Evolutionary conservation across 192 early-diverging fungal species (phyloP).

Genomic region (Jimgerdemannia flammicorona): DNA sequence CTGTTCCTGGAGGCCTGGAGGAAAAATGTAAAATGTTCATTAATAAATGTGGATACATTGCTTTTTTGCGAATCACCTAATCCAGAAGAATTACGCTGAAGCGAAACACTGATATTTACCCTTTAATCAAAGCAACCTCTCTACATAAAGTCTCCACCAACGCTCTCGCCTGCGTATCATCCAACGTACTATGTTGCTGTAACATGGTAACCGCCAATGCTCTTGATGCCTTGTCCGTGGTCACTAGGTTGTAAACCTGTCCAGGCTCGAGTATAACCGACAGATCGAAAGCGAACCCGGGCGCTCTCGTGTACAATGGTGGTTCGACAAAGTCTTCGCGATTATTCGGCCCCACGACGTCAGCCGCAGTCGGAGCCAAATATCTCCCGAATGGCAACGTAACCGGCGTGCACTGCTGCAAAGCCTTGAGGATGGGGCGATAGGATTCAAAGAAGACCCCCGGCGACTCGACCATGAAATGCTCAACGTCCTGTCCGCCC

Average conservation of each 20-base stretch:
- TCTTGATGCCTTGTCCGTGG: not conserved
- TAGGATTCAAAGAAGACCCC: slow-evolving; percentile 29
- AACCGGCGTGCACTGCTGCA: slow-evolving; percentile 18
- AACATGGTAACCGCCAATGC: slow-evolving; percentile 3
- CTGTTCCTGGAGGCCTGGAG: slow-evolving; percentile 49
- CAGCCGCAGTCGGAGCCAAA: slow-evolving; percentile 1
- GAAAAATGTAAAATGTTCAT: too few species aligned
- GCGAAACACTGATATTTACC: slow-evolving; percentile 9
- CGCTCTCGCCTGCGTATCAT: slow-evolving; percentile 45
- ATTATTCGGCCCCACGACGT: not conserved
- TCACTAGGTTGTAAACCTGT: not conserved
- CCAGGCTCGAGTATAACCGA: slow-evolving; percentile 14
- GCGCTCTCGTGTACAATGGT: slow-evolving; percentile 15
- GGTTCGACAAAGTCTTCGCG: not conserved
- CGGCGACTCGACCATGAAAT: slow-evolving; percentile 19
- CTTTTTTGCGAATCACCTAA: too few species aligned
- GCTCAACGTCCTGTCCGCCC: not conserved
- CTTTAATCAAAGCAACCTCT: slow-evolving; percentile 55
- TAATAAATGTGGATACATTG: too few species aligned
- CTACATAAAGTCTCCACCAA: slow-evolving; percentile 41
- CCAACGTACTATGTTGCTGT: slow-evolving; percentile 25
- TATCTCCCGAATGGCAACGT: slow-evolving; percentile 17
- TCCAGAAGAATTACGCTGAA: too few species aligned
- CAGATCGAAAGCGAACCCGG: slow-evolving; percentile 18
- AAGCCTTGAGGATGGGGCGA: slow-evolving; percentile 17